A percentile compares a stretch with the other conserved stretches of the same genome.
phyloP scores from a whole-genome alignment of 192 early-diverging fungal species.

The Dimargaris verticillata region DNA sequence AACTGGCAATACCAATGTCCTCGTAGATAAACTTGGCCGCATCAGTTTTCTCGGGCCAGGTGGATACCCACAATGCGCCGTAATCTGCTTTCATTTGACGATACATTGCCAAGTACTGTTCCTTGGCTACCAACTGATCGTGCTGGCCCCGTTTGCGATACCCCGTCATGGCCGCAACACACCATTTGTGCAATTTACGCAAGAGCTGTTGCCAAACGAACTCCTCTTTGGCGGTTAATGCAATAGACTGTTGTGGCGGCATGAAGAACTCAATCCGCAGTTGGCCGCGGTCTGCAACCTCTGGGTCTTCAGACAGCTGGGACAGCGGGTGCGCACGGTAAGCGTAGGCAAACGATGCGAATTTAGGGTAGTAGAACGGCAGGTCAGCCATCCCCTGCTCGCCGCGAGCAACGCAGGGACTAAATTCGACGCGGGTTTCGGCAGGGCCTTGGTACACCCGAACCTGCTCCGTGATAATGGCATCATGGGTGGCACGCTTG shows the following conservation, averaged over 20 bases:
- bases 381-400: slow-evolving; percentile 12
- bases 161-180: slow-evolving; percentile 45
- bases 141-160: slow-evolving; percentile 52
- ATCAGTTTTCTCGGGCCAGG: slow-evolving; percentile 74
- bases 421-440: slow-evolving; percentile 6
- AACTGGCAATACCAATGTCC: slow-evolving; percentile 74
- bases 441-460: slow-evolving; percentile 10
- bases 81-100: slow-evolving; percentile 48
- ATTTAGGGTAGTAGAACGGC: slow-evolving; percentile 30
- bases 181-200: slow-evolving; percentile 61
- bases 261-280: slow-evolving; percentile 17
- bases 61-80: slow-evolving; percentile 41
- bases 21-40: slow-evolving; percentile 72
- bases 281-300: background rate
- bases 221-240: slow-evolving; percentile 30
- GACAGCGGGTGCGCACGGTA: background rate
- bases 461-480: slow-evolving; percentile 18
- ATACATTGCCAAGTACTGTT: slow-evolving; percentile 45
- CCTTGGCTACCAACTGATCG: slow-evolving; percentile 54
- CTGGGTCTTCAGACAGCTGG: slow-evolving; percentile 11
- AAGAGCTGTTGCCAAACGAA: slow-evolving; percentile 39
- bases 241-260: background rate
- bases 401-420: background rate
- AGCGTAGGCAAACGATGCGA: slow-evolving; percentile 1
- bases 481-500: slow-evolving; percentile 26